Base-by-base conservation (phyloP, 192 early-diverging fungal genomes). In the Rhizoclosmatium sp. region DNA sequence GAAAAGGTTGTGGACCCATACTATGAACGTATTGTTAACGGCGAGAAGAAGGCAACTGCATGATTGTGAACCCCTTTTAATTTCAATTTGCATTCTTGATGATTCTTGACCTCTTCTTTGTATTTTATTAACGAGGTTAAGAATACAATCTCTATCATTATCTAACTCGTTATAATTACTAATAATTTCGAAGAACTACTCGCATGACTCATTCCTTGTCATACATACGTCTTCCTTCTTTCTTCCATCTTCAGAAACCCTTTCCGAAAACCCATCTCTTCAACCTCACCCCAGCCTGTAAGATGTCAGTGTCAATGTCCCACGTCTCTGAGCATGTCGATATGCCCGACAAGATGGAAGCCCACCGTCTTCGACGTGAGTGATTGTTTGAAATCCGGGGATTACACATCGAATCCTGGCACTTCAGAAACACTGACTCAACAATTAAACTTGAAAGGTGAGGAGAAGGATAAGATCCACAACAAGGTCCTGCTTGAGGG, bases 401-500 rank as follows among this genome's bases (percentile, higher is more conserved):
- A n/a, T 19, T 58, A 12, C 56, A 58, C 56, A 31, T 31, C 31
- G 31, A 31, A 31, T 31, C 31, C 31, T 31, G 31, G 31, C 31
- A 31, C 31, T 31, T 31, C 31, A 31, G 31, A 31, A 31, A 31
- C 31, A 31, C 31, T 31, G 31, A 31, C 0, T 0, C 0, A 31
- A 31, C 31, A 31, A 31, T 31, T 31, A 31, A 31, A 31, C 31
- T 31, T 31, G n/a, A 31, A 0, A 31, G 31, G 31, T 31, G 31
- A 68, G 45, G 66, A 68, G 45, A 68, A 68, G 70, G 70, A 4
- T 45, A 70, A 71, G 39, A 46, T 40, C 51, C n/a, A 68, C 65
- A 68, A 61, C 16, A 23, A 56, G 21, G 77, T 78, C 42, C 12
- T 78, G 21, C 9, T 78, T 10, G 78, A 73, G 21, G 78, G 69